Evolutionary conservation across 2,329 filamentous ascomycete species (phyloP).

Genomic region (Colletotrichum filicis): DNA sequence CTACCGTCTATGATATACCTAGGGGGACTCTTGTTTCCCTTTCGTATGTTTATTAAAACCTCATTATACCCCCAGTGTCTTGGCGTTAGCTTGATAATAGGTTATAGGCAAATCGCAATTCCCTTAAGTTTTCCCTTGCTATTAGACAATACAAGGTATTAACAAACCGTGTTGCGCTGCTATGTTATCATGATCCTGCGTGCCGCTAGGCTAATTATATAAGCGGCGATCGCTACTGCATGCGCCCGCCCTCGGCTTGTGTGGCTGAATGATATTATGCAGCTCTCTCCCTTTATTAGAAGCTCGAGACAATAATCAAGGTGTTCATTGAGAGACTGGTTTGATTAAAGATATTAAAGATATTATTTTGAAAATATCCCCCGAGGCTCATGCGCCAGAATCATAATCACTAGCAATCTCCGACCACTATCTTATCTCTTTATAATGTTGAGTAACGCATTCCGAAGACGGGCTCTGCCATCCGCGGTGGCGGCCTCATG

Average conservation of each 20-base stretch:
- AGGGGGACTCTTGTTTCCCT: background rate
- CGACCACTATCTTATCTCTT: background rate
- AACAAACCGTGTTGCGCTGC: background rate
- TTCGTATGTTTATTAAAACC: background rate
- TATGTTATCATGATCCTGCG: slow-evolving; percentile 7
- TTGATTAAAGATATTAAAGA: background rate
- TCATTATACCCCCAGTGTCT: background rate
- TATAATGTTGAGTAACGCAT: slow-evolving; percentile 1
- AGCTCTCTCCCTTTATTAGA: background rate
- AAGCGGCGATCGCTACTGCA: slow-evolving; percentile 27
- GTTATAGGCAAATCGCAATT: background rate
- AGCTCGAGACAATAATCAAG: background rate
- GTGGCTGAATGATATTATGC: slow-evolving; percentile 28
- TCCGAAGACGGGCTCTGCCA: background rate
- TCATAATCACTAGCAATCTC: too few relatives aligned
- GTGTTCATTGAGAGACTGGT: background rate
- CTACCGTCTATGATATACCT: background rate
- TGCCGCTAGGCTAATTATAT: background rate
- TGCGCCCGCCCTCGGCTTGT: background rate
- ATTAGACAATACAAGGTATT: background rate
- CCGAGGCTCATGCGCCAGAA: too few relatives aligned
- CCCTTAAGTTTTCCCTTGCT: background rate
- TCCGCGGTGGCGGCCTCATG: background rate
- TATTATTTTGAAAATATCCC: background rate
- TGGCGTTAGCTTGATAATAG: background rate